phyloP scores from a whole-genome alignment of 257 asterid genomes.

The Nicotiana benthamiana region DNA sequence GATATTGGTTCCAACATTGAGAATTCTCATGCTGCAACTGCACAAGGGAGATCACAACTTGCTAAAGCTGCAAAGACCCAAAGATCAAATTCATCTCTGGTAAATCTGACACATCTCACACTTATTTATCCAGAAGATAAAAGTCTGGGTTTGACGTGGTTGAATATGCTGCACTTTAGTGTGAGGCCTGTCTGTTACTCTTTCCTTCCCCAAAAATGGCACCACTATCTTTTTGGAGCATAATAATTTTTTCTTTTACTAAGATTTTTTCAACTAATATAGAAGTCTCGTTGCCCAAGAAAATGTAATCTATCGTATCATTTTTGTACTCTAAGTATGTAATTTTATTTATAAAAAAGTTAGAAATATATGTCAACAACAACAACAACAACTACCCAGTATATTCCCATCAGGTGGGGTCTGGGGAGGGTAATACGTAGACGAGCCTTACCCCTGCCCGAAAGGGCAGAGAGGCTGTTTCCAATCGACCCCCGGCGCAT shows the following conservation, averaged over 20 bases:
- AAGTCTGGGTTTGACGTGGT: not conserved
- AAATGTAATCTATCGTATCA: not conserved
- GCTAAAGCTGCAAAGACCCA: constrained; percentile 87
- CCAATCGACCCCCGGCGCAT: too few relatives aligned
- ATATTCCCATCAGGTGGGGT: too few relatives aligned
- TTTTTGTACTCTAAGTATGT: not conserved
- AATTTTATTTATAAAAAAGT: not conserved
- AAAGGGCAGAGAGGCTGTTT: too few relatives aligned
- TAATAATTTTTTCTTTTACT: not conserved
- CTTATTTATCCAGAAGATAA: not conserved
- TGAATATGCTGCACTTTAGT: not conserved
- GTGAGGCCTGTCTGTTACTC: not conserved
- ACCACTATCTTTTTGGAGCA: not conserved
- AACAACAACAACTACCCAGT: too few relatives aligned
- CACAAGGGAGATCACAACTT: constrained; percentile 78
- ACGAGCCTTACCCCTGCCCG: too few relatives aligned
- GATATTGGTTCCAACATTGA: constrained; percentile 82
- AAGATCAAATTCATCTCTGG: constrained; percentile 86
- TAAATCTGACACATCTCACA: constrained; percentile 6
- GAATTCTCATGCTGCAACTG: constrained; percentile 80
- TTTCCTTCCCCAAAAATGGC: not conserved
- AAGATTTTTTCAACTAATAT: not conserved
- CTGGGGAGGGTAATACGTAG: too few relatives aligned
- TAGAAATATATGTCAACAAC: not conserved
- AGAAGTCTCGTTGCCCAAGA: not conserved